Conservation (phyloP, 2,329 filamentous ascomycete species). For the Fusarium drepaniforme region DNA sequence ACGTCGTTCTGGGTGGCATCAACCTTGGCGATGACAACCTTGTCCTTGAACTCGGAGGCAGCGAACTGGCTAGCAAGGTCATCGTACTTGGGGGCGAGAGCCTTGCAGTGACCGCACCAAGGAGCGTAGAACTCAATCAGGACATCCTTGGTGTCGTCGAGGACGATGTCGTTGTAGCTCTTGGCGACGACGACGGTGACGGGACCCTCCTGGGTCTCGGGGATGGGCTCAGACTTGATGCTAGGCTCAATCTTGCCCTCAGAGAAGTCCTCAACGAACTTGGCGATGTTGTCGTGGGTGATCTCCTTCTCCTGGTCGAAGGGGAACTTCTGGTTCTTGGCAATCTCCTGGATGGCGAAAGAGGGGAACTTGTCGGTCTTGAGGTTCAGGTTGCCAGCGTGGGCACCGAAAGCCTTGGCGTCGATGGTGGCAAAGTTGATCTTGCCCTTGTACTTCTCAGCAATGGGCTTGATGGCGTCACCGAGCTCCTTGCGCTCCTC, state of each 20-base stretch:
- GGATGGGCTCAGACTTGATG: constrained; percentile 98
- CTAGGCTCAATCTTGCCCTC: constrained; percentile 92
- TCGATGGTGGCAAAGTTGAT: constrained; percentile 99
- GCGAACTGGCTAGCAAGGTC: constrained; percentile 85
- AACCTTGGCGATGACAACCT: constrained; percentile 96
- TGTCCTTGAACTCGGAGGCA: constrained; percentile 82
- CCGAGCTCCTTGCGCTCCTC: constrained; percentile 89
- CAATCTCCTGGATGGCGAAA: constrained; percentile 96
- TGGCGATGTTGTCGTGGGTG: constrained; percentile 75
- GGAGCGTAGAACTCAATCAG: constrained; percentile 98
- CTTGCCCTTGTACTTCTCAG: constrained; percentile 91
- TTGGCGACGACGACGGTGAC: constrained; percentile 92
- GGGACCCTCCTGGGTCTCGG: constrained; percentile 90
- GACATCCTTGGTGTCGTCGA: constrained; percentile 96
- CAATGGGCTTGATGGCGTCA: constrained; percentile 84
- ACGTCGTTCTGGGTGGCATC: constrained; percentile 97
- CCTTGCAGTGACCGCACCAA: constrained; percentile 99
- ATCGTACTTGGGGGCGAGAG: constrained; percentile 95
- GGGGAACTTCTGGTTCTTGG: constrained; percentile 98
- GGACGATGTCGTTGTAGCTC: constrained; percentile 91
- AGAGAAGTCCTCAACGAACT: constrained; percentile 88
- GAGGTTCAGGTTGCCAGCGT: constrained; percentile 97
- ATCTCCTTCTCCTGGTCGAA: constrained; percentile 88
- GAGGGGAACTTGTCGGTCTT: constrained; percentile 95
- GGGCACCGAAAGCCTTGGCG: constrained; percentile 91